Percentiles rank a stretch among this genome's conserved stretches.
These are phyloP conservation scores for Bipolaris gigantea DNA, from an alignment of 2,329 filamentous ascomycete genomes.

Conservation along the genomic window DNA sequence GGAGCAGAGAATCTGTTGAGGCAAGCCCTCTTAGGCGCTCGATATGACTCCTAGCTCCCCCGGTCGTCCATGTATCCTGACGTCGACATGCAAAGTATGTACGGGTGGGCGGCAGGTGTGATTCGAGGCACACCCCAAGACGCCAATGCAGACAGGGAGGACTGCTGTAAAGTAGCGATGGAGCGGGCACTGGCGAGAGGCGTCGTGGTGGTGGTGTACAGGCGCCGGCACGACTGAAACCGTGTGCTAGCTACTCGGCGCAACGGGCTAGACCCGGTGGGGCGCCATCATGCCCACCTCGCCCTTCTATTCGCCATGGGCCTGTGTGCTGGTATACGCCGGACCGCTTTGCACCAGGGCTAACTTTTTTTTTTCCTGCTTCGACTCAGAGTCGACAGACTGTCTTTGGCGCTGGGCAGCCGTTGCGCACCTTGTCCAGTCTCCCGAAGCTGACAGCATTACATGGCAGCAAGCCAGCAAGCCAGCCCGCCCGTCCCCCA, in stretches of 20 bases:
- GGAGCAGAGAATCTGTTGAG: conserved; percentile 6
- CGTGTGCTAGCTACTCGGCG: conserved; percentile 9
- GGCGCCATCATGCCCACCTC: conserved; percentile 10
- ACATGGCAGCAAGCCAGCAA: conserved; percentile 14
- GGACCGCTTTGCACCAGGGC: conserved; percentile 23
- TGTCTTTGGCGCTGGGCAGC: conserved; percentile 6
- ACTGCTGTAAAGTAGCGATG: neutral
- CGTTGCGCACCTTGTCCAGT: conserved; percentile 10
- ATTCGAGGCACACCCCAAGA: neutral
- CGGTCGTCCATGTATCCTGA: neutral
- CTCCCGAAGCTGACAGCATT: conserved; percentile 17
- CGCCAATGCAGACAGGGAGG: neutral
- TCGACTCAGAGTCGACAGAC: conserved; percentile 1
- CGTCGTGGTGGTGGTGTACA: conserved; percentile 24
- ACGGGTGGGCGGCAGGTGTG: conserved; percentile 4
- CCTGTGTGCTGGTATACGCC: conserved; percentile 10
- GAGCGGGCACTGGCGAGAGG: conserved; percentile 15
- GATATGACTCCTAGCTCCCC: conserved; percentile 9
- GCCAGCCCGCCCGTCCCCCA: conserved; percentile 3
- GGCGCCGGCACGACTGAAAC: conserved; percentile 9
- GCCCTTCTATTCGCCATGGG: conserved; percentile 11
- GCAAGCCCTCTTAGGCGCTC: neutral
- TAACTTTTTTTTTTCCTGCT: conserved; percentile 17
- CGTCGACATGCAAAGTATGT: conserved; percentile 9
- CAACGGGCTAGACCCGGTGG: conserved; percentile 6